A percentile compares a stretch with the other conserved stretches of the same genome.
Evolutionary conservation across 495 filamentous ascomycete species (phyloP).

Genomic region (Neurospora pannonica): DNA sequence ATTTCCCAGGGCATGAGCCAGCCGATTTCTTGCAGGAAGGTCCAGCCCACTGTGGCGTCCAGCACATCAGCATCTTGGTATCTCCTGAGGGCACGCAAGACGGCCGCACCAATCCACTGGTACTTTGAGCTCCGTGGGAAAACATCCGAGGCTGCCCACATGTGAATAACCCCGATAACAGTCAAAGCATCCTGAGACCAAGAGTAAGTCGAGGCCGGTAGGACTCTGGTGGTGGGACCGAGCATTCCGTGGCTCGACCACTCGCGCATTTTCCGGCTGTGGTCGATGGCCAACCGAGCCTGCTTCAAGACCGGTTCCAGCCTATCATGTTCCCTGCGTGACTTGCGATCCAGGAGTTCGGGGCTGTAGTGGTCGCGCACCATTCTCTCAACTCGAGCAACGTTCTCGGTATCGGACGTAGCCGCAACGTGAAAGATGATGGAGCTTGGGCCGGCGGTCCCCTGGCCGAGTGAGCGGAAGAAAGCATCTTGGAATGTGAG

Average conservation of each 20-base stretch:
- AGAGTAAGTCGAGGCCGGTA: slow-evolving; percentile 8
- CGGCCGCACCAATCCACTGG: slow-evolving; percentile 54
- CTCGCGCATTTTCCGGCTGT: slow-evolving; percentile 53
- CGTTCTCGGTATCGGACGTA: slow-evolving; percentile 14
- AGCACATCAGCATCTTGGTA: slow-evolving; percentile 52
- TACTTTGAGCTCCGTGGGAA: slow-evolving; percentile 39
- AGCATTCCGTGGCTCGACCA: slow-evolving; percentile 48
- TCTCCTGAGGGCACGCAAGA: slow-evolving; percentile 61
- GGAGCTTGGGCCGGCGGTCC: slow-evolving; percentile 23
- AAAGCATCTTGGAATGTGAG: slow-evolving; percentile 46
- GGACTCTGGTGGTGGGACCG: slow-evolving; percentile 27
- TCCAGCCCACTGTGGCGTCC: slow-evolving; percentile 46
- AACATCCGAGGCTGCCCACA: slow-evolving; percentile 50
- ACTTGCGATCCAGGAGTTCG: neutral
- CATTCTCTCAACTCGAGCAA: slow-evolving; percentile 18
- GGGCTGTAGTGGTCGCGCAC: slow-evolving; percentile 25
- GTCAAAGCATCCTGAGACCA: slow-evolving; percentile 41
- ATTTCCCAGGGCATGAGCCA: slow-evolving; percentile 77
- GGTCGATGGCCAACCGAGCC: slow-evolving; percentile 53
- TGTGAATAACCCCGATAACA: slow-evolving; percentile 62
- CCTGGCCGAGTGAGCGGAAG: slow-evolving; percentile 29
- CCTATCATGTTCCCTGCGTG: neutral
- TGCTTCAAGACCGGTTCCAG: slow-evolving; percentile 42
- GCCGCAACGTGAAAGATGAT: slow-evolving; percentile 31
- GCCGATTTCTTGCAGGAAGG: slow-evolving; percentile 81